Evolutionary conservation across 2,329 filamentous ascomycete genomes (phyloP).

Genomic region (Keithomyces neogunnii): DNA sequence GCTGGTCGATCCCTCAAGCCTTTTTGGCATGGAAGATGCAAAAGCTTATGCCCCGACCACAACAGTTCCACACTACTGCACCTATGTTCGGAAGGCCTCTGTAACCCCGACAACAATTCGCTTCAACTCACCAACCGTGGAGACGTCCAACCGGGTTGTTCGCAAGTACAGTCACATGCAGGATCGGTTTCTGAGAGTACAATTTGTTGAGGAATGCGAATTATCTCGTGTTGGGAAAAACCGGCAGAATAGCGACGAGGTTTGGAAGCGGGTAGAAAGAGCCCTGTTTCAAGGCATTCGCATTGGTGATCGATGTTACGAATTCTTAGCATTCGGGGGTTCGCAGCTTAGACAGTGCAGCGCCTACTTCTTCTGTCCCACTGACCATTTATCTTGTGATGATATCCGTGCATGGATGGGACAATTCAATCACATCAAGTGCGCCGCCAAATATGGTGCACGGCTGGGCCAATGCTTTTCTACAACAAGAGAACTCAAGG

Average conservation of each 20-base stretch:
- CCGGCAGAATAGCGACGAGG: slow-evolving; percentile 51
- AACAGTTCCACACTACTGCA: slow-evolving; percentile 62
- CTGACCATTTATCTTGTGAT: slow-evolving; percentile 56
- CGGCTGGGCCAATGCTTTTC: slow-evolving; percentile 93
- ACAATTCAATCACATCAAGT: slow-evolving; percentile 67
- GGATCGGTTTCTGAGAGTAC: slow-evolving; percentile 80
- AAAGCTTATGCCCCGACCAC: slow-evolving; percentile 36
- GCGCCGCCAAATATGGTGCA: slow-evolving; percentile 84
- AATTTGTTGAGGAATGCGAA: slow-evolving; percentile 75
- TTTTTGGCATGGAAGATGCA: slow-evolving; percentile 53
- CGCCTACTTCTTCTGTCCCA: slow-evolving; percentile 84
- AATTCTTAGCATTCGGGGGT: slow-evolving; percentile 91
- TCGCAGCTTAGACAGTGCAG: slow-evolving; percentile 90
- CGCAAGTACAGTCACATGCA: slow-evolving; percentile 58
- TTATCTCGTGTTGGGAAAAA: slow-evolving; percentile 47
- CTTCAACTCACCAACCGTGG: slow-evolving; percentile 67
- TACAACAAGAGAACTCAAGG: slow-evolving; percentile 69
- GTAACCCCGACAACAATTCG: slow-evolving; percentile 81
- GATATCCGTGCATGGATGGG: slow-evolving; percentile 85
- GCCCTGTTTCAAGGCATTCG: slow-evolving; percentile 69
- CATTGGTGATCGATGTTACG: slow-evolving; percentile 73
- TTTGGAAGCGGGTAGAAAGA: slow-evolving; percentile 67
- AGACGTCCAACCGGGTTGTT: slow-evolving; percentile 81
- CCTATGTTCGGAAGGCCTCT: slow-evolving; percentile 64
- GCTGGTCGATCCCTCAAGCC: slow-evolving; percentile 60